These are phyloP conservation scores for Fraxinus sp. DNA, from an alignment of 305 asterid species.

Conservation along the genomic window DNA sequence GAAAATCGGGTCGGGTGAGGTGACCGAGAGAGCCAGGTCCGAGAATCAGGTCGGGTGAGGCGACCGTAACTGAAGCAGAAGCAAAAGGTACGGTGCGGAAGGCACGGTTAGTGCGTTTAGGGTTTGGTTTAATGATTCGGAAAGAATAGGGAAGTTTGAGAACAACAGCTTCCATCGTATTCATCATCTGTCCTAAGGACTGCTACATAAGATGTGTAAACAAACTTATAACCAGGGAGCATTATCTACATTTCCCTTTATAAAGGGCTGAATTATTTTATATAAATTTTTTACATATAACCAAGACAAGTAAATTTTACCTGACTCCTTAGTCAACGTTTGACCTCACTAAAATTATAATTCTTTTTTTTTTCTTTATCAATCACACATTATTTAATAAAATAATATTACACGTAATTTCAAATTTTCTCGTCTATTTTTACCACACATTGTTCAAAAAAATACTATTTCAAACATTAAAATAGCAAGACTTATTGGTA, in stretches of 20 bases:
- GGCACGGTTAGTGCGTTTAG: slow-evolving; percentile 39
- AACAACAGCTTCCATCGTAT: slow-evolving; percentile 51
- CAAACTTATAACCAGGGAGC: not conserved
- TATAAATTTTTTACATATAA: no score
- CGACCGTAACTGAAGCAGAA: slow-evolving; percentile 40
- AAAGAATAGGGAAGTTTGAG: slow-evolving; percentile 53
- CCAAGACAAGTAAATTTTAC: not conserved
- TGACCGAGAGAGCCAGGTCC: slow-evolving; percentile 72
- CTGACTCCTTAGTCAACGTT: not conserved
- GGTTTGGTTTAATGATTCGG: slow-evolving; percentile 36
- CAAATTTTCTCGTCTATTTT: no score
- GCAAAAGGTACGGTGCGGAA: slow-evolving; percentile 47
- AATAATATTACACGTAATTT: no score
- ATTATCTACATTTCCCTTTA: not conserved
- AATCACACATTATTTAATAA: no score
- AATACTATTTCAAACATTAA: no score
- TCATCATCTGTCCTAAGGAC: slow-evolving; percentile 32
- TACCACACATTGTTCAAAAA: no score
- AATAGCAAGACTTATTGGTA: not conserved
- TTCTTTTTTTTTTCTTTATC: no score
- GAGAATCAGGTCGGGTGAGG: slow-evolving; percentile 40
- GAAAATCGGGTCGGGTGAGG: slow-evolving; percentile 71
- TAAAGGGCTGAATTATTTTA: not conserved
- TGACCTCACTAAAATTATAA: no score
- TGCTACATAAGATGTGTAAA: not conserved